A percentile compares a stretch with the other conserved stretches of the same genome.
Conservation (phyloP, 495 filamentous ascomycete genomes). For the Penicillium subrubescens region DNA sequence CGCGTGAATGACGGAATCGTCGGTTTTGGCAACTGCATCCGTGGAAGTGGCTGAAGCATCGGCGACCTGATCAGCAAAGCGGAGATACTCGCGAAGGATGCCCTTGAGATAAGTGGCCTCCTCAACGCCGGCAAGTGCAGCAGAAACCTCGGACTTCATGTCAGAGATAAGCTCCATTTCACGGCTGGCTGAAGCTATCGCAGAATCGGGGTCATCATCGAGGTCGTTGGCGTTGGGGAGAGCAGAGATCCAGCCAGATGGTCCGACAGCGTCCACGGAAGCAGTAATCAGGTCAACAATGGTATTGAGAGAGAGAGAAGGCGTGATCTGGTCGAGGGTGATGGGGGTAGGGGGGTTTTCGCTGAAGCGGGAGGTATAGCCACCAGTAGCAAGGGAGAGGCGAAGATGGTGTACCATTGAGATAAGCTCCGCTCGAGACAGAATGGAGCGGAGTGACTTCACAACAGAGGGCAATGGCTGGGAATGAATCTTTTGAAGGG, state of each 20-base stretch:
- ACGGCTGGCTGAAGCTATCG: slow-evolving; percentile 51
- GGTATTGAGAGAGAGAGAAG: slow-evolving; percentile 50
- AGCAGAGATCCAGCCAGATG: slow-evolving; percentile 76
- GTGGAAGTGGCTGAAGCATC: slow-evolving; percentile 12
- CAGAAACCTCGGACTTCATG: slow-evolving; percentile 73
- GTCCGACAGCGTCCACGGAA: slow-evolving; percentile 81
- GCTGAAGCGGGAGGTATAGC: slow-evolving; percentile 46
- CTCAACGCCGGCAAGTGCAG: slow-evolving; percentile 73
- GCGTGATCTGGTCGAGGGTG: slow-evolving; percentile 54
- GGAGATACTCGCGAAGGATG: slow-evolving; percentile 68
- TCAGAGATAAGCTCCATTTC: slow-evolving; percentile 63
- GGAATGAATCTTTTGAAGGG: slow-evolving; percentile 64
- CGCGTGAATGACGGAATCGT: slow-evolving; percentile 10
- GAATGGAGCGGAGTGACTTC: slow-evolving; percentile 62
- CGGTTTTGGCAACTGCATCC: slow-evolving; percentile 15
- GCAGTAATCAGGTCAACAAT: slow-evolving; percentile 69
- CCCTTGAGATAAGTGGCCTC: slow-evolving; percentile 71
- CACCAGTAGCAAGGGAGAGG: slow-evolving; percentile 58
- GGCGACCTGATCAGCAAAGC: slow-evolving; percentile 58
- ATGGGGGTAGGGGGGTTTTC: slow-evolving; percentile 47
- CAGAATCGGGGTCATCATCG: slow-evolving; percentile 43
- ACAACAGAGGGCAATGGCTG: slow-evolving; percentile 60
- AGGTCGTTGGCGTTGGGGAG: slow-evolving; percentile 25
- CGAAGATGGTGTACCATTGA: slow-evolving; percentile 75
- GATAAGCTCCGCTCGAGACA: slow-evolving; percentile 68